Evolutionary conservation across 2,329 filamentous ascomycete species (phyloP).

Genomic region (Cucurbitaria berberidis): DNA sequence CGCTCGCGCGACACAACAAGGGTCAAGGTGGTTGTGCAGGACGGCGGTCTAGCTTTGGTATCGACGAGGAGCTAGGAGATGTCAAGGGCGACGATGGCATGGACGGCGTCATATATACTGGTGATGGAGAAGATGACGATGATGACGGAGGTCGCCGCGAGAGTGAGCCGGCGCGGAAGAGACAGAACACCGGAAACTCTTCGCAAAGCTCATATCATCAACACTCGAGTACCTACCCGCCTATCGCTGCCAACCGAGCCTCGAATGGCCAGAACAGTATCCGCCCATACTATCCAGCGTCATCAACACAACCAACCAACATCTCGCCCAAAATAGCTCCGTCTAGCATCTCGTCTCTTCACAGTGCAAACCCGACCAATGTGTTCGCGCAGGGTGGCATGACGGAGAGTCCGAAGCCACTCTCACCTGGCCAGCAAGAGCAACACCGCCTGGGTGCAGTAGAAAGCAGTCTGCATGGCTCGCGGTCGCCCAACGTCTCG

Average conservation of each 20-base stretch:
- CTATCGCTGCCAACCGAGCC: conserved; percentile 57
- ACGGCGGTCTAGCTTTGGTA: conserved; percentile 82
- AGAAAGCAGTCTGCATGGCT: conserved; percentile 56
- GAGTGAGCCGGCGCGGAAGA: conserved; percentile 76
- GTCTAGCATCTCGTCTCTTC: conserved; percentile 45
- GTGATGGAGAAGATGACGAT: conserved; percentile 64
- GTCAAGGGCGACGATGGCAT: conserved; percentile 62
- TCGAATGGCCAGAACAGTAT: conserved; percentile 37
- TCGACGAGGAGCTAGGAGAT: conserved; percentile 70
- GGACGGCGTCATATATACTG: conserved; percentile 66
- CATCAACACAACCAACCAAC: conserved; percentile 48
- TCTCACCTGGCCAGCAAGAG: conserved; percentile 69
- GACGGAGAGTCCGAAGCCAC: conserved; percentile 85
- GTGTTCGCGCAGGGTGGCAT: conserved; percentile 75
- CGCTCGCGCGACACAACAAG: conserved; percentile 91
- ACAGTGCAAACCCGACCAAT: conserved; percentile 52
- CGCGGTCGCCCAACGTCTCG: conserved; percentile 70
- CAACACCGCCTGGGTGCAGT: conserved; percentile 62
- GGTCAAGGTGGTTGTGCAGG: conserved; percentile 95
- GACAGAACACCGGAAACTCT: conserved; percentile 65
- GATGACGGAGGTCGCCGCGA: conserved; percentile 58
- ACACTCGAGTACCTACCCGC: conserved; percentile 77
- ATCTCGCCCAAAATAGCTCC: conserved; percentile 48
- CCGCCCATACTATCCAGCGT: conserved; percentile 45
- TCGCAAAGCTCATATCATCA: conserved; percentile 67